Base-by-base conservation (phyloP, 495 filamentous ascomycete genomes). In the Hypoxylon cercidicola region DNA sequence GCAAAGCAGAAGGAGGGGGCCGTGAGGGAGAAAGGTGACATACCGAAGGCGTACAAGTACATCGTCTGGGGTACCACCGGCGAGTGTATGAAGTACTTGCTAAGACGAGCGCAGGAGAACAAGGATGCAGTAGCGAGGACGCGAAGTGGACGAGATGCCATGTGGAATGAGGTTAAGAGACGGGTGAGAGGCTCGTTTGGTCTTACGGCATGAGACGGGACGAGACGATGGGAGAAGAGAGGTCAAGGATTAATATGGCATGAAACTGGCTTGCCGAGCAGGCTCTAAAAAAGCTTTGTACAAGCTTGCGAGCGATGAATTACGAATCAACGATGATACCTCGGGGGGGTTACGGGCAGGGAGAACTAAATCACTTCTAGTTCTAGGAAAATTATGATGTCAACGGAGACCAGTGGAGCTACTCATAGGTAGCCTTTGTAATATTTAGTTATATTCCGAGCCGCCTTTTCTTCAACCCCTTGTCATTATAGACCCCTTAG, bases 21-120 rank as follows among this genome's bases (percentile, higher is more conserved):
- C 7, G 48, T 41, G 39, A 7, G 54, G 49, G 37, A 68, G 20
- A 47, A 60, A 68, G 64, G 39, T 4, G 81, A 88, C 21, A 74
- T 80, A 9, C 85, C 86, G 0, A 83, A 85, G 63, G 90, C 89
- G 15, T 96, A 89, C 77, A 99, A 99, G 79, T 93, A 96, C 63
- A 78, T 93, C 58, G 90, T 93, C 28, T 99, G 94, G 94, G 94
- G 94, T 5, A 90, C 88, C 1, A 93, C 92, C 23, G 85, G 88
- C 40, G 93, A 99, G 78, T 99, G 94, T 77, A 88, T 97, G 87
- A 94, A 93, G 66, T 99, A 96, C 74, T 74, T 99, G 30, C 77
- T 96, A 12, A 79, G 94, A 40, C 80, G 94, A 40, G 94, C 93
- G 30, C 81, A 95, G 47, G 94, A 99, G 84, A 99, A 99, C 75